Evolutionary conservation across 192 early-diverging fungal genomes (phyloP).

Genomic region (Mortierella alpina): DNA sequence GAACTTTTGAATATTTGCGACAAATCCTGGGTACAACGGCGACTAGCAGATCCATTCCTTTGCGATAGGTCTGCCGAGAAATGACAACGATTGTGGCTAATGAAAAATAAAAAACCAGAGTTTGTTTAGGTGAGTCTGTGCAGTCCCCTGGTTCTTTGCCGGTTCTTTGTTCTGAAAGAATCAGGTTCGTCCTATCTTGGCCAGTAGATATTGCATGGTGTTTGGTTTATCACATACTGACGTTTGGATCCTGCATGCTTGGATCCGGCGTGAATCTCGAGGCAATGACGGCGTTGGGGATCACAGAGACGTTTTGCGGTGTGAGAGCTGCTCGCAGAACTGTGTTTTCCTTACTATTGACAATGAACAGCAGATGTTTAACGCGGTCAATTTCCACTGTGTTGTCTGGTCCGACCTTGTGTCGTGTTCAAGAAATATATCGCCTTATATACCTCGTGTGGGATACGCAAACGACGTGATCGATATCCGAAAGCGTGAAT

Average conservation of each 20-base stretch:
- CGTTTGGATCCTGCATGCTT: constrained; percentile 74
- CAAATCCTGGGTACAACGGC: constrained; percentile 94
- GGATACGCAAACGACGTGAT: constrained; percentile 98
- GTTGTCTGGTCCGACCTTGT: not conserved
- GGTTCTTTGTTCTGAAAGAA: no score
- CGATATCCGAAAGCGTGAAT: constrained; percentile 95
- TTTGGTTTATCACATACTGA: constrained; percentile 62
- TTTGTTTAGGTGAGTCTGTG: not conserved
- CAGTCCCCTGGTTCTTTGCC: no score
- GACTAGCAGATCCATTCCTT: constrained; percentile 94
- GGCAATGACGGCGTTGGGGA: constrained; percentile 98
- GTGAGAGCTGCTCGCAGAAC: constrained; percentile 92
- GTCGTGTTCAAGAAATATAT: constrained; percentile 8
- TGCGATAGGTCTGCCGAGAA: constrained; percentile 92
- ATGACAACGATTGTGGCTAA: constrained; percentile 94
- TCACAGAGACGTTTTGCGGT: constrained; percentile 91
- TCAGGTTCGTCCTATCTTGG: no score
- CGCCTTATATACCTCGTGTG: constrained; percentile 79
- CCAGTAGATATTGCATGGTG: no score
- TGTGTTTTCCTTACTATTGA: constrained; percentile 95
- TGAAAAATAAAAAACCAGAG: constrained; percentile 1
- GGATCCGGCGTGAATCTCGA: constrained; percentile 90
- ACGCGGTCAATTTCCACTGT: no score
- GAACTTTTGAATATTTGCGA: constrained; percentile 76
- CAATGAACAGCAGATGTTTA: not conserved